Evolutionary conservation across 2,329 filamentous ascomycete genomes (phyloP).

Genomic region (Shiraia sp.): DNA sequence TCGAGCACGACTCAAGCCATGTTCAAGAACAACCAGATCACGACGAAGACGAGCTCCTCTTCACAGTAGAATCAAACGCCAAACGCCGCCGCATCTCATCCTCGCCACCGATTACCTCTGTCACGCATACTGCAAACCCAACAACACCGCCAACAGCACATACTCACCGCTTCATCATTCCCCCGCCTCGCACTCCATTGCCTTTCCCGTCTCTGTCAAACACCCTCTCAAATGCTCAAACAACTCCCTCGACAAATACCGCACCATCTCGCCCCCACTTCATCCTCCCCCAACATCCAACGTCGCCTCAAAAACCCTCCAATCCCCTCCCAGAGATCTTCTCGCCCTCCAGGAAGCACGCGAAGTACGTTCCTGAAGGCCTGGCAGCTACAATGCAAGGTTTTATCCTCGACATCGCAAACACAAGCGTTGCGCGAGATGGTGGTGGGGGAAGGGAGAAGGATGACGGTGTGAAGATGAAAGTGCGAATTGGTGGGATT

Average conservation of each 20-base stretch:
- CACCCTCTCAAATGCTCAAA: slow-evolving; percentile 2
- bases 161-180: slow-evolving; percentile 32
- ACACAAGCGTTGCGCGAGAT: slow-evolving; percentile 17
- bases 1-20: slow-evolving; percentile 17
- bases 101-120: slow-evolving; percentile 10
- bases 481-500: slow-evolving; percentile 3
- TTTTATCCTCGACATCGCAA: slow-evolving; percentile 55
- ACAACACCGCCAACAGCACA: slow-evolving; percentile 8
- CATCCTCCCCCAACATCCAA: slow-evolving; percentile 39
- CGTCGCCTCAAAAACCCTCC: slow-evolving; percentile 26
- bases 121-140: slow-evolving; percentile 14
- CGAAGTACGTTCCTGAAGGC: slow-evolving; percentile 55
- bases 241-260: slow-evolving; percentile 4
- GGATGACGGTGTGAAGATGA: slow-evolving; percentile 32
- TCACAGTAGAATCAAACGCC: slow-evolving; percentile 9
- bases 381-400: slow-evolving; percentile 54
- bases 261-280: slow-evolving; percentile 32
- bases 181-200: slow-evolving; percentile 18
- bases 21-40: slow-evolving; percentile 6
- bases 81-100: slow-evolving; percentile 33
- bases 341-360: slow-evolving; percentile 55
- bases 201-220: slow-evolving; percentile 8
- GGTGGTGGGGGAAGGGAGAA: slow-evolving; percentile 18
- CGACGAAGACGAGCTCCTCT: slow-evolving; percentile 37
- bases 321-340: slow-evolving; percentile 57